Evolutionary conservation across 2,329 filamentous ascomycete genomes (phyloP).

Genomic region (Pseudonectria buxi): DNA sequence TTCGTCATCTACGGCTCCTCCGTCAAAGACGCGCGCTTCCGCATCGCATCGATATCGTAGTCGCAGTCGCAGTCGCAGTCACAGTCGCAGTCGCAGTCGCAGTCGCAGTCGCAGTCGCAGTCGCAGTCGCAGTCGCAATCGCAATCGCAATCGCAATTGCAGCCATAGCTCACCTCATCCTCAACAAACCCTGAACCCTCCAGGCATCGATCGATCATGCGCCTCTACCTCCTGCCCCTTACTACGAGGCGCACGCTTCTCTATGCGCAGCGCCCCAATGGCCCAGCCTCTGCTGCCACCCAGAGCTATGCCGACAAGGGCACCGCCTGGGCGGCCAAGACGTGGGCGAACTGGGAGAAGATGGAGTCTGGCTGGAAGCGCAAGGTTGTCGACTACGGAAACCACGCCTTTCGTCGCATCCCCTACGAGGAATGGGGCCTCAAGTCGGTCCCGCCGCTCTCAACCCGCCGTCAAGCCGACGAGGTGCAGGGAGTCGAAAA

Average conservation of each 20-base stretch:
- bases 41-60: too few relatives aligned
- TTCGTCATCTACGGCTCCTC: too few relatives aligned
- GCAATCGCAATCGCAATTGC: background rate
- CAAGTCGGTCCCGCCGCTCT: slow-evolving; percentile 85
- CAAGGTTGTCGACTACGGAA: slow-evolving; percentile 77
- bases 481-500: slow-evolving; percentile 56
- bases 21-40: too few relatives aligned
- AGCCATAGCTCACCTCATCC: background rate
- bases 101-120: too few relatives aligned
- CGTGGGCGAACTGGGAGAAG: slow-evolving; percentile 84
- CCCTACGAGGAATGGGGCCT: slow-evolving; percentile 97
- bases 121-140: too few relatives aligned
- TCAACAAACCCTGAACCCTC: too few relatives aligned
- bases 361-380: slow-evolving; percentile 83
- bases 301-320: slow-evolving; percentile 59
- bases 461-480: slow-evolving; percentile 56
- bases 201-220: slow-evolving; percentile 57
- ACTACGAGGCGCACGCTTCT: slow-evolving; percentile 86
- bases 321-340: slow-evolving; percentile 63
- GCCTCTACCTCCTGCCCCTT: slow-evolving; percentile 87
- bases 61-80: too few relatives aligned
- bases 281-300: slow-evolving; percentile 40
- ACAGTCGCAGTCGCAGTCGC: too few relatives aligned
- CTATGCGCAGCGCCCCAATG: slow-evolving; percentile 74
- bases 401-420: slow-evolving; percentile 76